Evolutionary conservation across 2,329 filamentous ascomycete genomes (phyloP).

Genomic region (Phyllosticta citrichinensis): DNA sequence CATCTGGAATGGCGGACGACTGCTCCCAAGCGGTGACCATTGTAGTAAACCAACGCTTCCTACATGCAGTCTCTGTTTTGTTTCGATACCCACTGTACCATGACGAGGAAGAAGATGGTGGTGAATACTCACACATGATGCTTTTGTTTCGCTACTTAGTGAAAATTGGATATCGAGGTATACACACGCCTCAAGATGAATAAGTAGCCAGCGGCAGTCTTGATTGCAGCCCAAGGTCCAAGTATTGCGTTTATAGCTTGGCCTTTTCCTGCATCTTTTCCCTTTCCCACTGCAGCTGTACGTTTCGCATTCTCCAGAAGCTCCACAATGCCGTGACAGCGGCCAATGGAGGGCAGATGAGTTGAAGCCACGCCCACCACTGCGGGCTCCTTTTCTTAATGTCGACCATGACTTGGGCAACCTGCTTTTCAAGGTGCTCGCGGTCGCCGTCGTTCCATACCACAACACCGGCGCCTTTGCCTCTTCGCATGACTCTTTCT

Average conservation of each 20-base stretch:
- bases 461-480: constrained; percentile 57
- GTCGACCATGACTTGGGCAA: constrained; percentile 55
- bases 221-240: no score
- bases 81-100: no score
- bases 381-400: constrained; percentile 55
- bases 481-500: constrained; percentile 57
- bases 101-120: no score
- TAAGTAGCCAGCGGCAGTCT: no score
- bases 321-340: constrained; percentile 58
- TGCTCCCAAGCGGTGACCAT: no score
- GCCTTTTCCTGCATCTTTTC: constrained; percentile 44
- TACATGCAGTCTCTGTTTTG: no score
- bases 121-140: no score
- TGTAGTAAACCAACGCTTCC: no score
- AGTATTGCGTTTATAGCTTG: constrained; percentile 36
- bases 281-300: constrained; percentile 62
- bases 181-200: no score
- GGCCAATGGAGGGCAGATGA: constrained; percentile 65
- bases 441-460: constrained; percentile 81
- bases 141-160: no score
- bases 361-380: constrained; percentile 73
- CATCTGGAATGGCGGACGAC: no score
- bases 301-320: constrained; percentile 60
- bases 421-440: constrained; percentile 56
- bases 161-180: no score